These are phyloP conservation scores for Fusarium sp. DNA, from an alignment of 2,329 filamentous ascomycete genomes.

Conservation along the genomic window DNA sequence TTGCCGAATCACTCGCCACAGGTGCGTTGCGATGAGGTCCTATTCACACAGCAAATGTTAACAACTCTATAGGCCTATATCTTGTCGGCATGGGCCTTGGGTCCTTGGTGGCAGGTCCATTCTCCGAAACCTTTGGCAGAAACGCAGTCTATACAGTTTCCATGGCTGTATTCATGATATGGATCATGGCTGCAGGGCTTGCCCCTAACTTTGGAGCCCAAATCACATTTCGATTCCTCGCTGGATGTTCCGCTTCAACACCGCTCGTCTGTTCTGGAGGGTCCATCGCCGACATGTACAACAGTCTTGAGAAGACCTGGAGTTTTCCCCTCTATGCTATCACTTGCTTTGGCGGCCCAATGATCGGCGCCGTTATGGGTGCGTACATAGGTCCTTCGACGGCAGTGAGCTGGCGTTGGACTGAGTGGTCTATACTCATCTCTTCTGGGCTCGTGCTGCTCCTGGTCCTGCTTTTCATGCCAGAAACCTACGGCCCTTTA, in stretches of 20 bases:
- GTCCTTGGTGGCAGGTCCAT: conserved; percentile 51
- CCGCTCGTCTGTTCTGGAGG: conserved; percentile 58
- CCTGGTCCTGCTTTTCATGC: conserved; percentile 70
- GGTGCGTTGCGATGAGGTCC: conserved; percentile 23
- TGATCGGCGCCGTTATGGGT: conserved; percentile 59
- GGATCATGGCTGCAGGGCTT: conserved; percentile 57
- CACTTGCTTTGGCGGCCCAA: conserved; percentile 55
- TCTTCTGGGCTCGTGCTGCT: conserved; percentile 68
- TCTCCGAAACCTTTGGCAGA: conserved; percentile 55
- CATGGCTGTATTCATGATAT: conserved; percentile 57
- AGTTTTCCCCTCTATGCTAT: conserved; percentile 61
- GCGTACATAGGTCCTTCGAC: conserved; percentile 73
- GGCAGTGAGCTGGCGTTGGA: conserved; percentile 68
- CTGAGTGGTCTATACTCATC: conserved; percentile 74
- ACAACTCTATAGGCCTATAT: conserved; percentile 37
- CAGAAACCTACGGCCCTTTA: conserved; percentile 71
- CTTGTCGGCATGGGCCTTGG: conserved; percentile 53
- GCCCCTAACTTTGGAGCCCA: conserved; percentile 57
- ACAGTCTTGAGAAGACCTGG: conserved; percentile 51
- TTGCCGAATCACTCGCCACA: conserved; percentile 63
- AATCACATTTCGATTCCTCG: conserved; percentile 61
- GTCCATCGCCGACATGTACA: conserved; percentile 55
- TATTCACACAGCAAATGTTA: accelerated
- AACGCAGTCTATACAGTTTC: conserved; percentile 55
- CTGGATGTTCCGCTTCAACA: conserved; percentile 59